Base-by-base conservation (phyloP, 768 basidiomycete species). In the Rhizopogon rudus region DNA sequence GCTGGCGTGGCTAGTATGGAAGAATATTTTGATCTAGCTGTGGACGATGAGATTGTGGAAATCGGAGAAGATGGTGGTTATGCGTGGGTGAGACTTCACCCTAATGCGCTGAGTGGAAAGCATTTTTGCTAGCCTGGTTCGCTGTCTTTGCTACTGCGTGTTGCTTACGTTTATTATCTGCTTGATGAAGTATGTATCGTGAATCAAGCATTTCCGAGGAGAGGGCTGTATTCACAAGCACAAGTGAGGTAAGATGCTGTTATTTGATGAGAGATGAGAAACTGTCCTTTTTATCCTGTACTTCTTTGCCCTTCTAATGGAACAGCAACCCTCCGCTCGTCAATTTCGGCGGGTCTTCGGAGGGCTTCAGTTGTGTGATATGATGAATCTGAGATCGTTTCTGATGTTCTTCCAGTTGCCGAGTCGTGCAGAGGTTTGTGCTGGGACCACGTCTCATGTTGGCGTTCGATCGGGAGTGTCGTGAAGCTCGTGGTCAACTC, bases 1-100 rank as follows among this genome's bases (percentile, higher is more conserved):
- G 78, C 75, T 9, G 75, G 77, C 1, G 75, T 73, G 5, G 29
- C 69, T 6, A 72, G 63, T 25, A 79, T 81, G 57, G 65, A 65
- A 16, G 71, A 76, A 41, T 82, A 81, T 57, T 51, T 69, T 12
- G 59, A 57, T 8, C 56, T 72, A 52, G 81, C 81, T 12, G 65
- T 67, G 40, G 64, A 72, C 54, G 65, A 59, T 13, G 72, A 69
- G 22, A 66, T 81, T 31, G 59, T 80, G 51, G 68, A 71, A 41
- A 66, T 71, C 13, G 80, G 80, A 29, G 78, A 76, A 2, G 44
- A 33, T 40, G 71, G 67, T 20, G 70, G 68, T 8, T 39, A 54
- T 14, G 72, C 71, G 8, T 79, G 79, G 79, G 48, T 3, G 22
- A 37, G 2, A 14, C 48, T 37, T n/a, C 33, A 37, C 0, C 33